Base-by-base conservation (phyloP, 1,139 yeast species). In the Blastobotrys apis region DNA sequence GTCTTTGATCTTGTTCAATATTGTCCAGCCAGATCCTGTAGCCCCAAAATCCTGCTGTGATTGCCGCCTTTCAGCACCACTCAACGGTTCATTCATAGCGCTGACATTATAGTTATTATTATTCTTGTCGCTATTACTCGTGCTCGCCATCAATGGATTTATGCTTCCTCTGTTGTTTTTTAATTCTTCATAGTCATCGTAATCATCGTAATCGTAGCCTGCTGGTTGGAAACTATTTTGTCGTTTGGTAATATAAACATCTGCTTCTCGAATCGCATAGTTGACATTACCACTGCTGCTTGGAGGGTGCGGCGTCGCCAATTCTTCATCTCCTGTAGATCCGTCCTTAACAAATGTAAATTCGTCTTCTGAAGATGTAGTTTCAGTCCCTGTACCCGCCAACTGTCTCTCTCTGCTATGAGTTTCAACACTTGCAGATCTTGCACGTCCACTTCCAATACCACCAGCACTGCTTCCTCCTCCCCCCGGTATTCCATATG, bases 181-280 rank as follows among this genome's bases (percentile, higher is more conserved):
- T 27, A 29, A 39, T 12, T 33, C 43, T 15, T 39, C 45, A 27
- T 44, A 36, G 17, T 44, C 39, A 6, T 49, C 50, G 17, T 44
- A 44, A 25, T 50, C 53, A 21, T 50, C 53, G 9, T 39, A 43
- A 4, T 50, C 54, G 16, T 48, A 48, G 25, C 26, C 47, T 13
- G 33, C 29, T 39, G 26, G 26, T 23, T 10, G 26, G 6, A 10
- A 23, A 10, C 6, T 10, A 10, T 10, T 10, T 23, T 23, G 26
- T 10, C 54, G 39, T 34, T 58, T 55, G 20, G 58, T 53, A 43
- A 52, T 58, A 45, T 64, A 64, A 37, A 64, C 53, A 41, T 64
- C 68, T 1, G 68, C 62, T 44, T 64, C 68, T 6, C 68, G 57
- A 5, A 62, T 60, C 1, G 68, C 68, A 46, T 64, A 64, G 41